Percentiles rank a stretch among this genome's conserved stretches.
Evolutionary conservation across 2,329 filamentous ascomycete species (phyloP).

Genomic region (Fragosphaeria purpurea): DNA sequence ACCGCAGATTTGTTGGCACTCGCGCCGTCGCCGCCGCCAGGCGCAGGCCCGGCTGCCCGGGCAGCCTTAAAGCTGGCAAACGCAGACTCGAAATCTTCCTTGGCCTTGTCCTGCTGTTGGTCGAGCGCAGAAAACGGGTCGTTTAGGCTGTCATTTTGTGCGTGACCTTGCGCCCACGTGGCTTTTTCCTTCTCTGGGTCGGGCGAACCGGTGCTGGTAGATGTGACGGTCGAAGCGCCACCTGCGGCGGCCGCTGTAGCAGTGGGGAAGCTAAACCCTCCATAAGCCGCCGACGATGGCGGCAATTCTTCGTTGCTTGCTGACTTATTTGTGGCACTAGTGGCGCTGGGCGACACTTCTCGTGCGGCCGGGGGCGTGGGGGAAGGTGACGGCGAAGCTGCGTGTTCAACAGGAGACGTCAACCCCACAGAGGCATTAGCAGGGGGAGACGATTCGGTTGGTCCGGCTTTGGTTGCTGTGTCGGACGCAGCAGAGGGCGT

Average conservation of each 20-base stretch:
- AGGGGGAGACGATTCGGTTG: not conserved
- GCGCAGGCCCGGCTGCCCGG: constrained; percentile 3
- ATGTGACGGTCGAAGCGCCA: constrained; percentile 1
- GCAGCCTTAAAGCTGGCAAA: constrained; percentile 62
- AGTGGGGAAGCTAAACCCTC: not conserved
- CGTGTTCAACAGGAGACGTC: not conserved
- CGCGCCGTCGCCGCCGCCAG: not conserved
- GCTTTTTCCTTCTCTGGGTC: constrained; percentile 5
- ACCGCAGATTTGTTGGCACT: constrained; percentile 3
- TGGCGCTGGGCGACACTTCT: not conserved
- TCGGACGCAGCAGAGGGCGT: not conserved
- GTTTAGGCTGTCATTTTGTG: constrained; percentile 16
- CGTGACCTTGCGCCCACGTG: constrained; percentile 11
- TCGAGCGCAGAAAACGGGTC: constrained; percentile 46
- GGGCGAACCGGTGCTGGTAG: not conserved
- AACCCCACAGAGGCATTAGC: not conserved
- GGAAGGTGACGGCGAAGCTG: not conserved
- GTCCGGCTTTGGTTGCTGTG: not conserved
- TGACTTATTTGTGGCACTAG: too few species aligned
- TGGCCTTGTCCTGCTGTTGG: constrained; percentile 41
- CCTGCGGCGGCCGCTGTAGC: not conserved
- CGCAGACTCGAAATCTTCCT: constrained; percentile 76
- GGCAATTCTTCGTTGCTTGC: not conserved
- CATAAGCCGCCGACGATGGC: not conserved
- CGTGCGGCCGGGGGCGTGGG: not conserved